These are phyloP conservation scores for Penstemon davidsonii DNA, from an alignment of 257 asterid genomes.

Conservation along the genomic window DNA sequence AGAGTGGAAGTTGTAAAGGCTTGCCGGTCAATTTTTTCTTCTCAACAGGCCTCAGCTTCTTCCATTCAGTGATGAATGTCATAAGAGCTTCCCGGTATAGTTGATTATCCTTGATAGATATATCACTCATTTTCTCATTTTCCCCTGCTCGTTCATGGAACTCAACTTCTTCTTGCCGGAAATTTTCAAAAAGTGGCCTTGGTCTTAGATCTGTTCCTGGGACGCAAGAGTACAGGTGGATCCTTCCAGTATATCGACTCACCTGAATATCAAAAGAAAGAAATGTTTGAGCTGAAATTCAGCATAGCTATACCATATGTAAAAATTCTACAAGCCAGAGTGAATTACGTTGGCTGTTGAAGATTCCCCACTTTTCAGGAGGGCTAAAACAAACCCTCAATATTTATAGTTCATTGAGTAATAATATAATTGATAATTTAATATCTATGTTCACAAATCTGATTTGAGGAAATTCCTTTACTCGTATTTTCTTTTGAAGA, in stretches of 20 bases:
- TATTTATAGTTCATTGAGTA: too few species aligned
- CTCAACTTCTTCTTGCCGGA: conserved; percentile 78
- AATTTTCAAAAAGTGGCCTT: conserved; percentile 74
- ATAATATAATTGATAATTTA: too few species aligned
- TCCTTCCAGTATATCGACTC: conserved; percentile 91
- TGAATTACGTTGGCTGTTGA: too few species aligned
- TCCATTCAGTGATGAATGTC: conserved; percentile 70
- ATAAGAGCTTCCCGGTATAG: conserved; percentile 48
- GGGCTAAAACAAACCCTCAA: too few species aligned
- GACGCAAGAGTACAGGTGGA: conserved; percentile 80
- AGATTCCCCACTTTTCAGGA: too few species aligned
- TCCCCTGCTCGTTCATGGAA: conserved; percentile 33
- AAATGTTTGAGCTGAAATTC: neutral
- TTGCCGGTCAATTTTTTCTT: conserved; percentile 65
- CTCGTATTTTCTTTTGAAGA: too few species aligned
- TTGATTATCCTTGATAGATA: conserved; percentile 47
- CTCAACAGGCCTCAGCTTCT: conserved; percentile 76
- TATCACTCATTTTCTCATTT: conserved; percentile 35
- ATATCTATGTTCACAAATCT: too few species aligned
- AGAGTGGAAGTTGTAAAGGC: conserved; percentile 85
- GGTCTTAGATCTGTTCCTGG: conserved; percentile 80
- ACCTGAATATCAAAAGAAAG: conserved; percentile 52
- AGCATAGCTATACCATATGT: too few species aligned
- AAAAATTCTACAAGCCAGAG: too few species aligned
- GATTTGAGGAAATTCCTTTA: too few species aligned